A percentile compares a stretch with the other conserved stretches of the same genome.
Evolutionary conservation across 305 asterid species (phyloP).

Genomic region (Plantago lanceolata): DNA sequence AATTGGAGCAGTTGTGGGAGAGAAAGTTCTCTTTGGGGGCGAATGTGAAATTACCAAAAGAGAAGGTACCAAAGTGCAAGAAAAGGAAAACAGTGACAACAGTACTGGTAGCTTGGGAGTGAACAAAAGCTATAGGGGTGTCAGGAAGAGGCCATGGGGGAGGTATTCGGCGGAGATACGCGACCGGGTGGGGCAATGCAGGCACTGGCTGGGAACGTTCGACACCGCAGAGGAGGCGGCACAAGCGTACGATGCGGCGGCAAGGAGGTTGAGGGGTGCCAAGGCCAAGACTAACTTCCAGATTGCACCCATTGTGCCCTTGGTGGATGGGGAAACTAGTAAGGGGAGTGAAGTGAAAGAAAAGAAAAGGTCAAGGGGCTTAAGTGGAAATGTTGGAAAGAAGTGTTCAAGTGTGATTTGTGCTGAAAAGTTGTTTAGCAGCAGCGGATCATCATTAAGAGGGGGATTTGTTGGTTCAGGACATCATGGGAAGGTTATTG

Average conservation of each 20-base stretch:
- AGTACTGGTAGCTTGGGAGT: conserved; percentile 6
- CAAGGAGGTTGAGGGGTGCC: conserved; percentile 70
- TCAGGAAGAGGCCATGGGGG: conserved; percentile 97
- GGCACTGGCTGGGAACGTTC: conserved; percentile 91
- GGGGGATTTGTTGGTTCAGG: no score
- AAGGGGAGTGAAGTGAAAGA: background rate
- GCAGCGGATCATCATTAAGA: no score
- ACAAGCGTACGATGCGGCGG: conserved; percentile 89
- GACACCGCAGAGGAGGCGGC: conserved; percentile 97
- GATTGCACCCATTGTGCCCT: conserved; percentile 47
- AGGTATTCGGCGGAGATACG: conserved; percentile 97
- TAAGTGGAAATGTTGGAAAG: conserved; percentile 12
- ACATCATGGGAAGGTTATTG: no score
- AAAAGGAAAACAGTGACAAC: background rate
- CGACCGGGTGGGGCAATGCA: conserved; percentile 86
- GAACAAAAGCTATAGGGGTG: conserved; percentile 61
- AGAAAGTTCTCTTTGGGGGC: conserved; percentile 53
- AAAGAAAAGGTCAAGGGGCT: conserved; percentile 17
- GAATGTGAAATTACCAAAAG: background rate
- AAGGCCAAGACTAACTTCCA: conserved; percentile 75
- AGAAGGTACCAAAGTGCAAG: background rate
- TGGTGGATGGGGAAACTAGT: conserved; percentile 15
- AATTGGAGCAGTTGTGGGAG: conserved; percentile 52
- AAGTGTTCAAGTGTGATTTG: conserved; percentile 65
- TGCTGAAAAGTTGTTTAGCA: conserved; percentile 54